Evolutionary conservation across 495 filamentous ascomycete species (phyloP), one percentile per base, ranked within the genome.

Genomic region (Daldinia grandis): DNA sequence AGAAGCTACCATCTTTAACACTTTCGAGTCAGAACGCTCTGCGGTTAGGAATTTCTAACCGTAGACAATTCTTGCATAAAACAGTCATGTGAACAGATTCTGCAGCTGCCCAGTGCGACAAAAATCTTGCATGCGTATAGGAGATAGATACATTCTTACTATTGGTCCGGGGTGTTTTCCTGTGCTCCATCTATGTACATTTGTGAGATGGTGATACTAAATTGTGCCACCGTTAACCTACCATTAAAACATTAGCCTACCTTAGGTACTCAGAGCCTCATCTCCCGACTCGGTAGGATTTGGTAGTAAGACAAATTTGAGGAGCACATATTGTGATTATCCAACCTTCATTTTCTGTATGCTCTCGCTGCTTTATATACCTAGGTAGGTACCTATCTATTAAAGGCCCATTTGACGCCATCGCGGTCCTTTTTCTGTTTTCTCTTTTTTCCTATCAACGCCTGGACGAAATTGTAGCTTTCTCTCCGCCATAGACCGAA

Each of bases 221-320:
- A 50, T 5, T 47, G 12, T 44, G 42, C 31, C 35, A 42, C 19
- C 8, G 5, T 12, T 47, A 47, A 47, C 42, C 3, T 47, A 47
- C 42, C 42, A 47, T 21, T 47, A 21, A 19, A 47, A 35, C 0
- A 14, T 35, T 37, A 7, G 31, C 21, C 14, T 17, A 28, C n/a
- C n/a, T 6, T 40, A 38, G 49, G 30, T 38, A 38, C 47, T 37
- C 3, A 56, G 56, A 58, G 63, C 63, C 55, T 66, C 63, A 58
- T 24, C 21, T 30, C 7, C 28, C 21, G 28, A 31, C 40, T 58
- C 9, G 35, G 42, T 21, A 25, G n/a, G 6, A 24, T 27, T 14
- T 33, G 8, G 35, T 64, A 21, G 44, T 27, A 47, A 53, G 17
- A 30, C 3, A 4, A 9, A 47, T 19, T 47, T 17, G 17, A 47